Conservation (phyloP, 139 green algal species). For the Closterium sp. region DNA sequence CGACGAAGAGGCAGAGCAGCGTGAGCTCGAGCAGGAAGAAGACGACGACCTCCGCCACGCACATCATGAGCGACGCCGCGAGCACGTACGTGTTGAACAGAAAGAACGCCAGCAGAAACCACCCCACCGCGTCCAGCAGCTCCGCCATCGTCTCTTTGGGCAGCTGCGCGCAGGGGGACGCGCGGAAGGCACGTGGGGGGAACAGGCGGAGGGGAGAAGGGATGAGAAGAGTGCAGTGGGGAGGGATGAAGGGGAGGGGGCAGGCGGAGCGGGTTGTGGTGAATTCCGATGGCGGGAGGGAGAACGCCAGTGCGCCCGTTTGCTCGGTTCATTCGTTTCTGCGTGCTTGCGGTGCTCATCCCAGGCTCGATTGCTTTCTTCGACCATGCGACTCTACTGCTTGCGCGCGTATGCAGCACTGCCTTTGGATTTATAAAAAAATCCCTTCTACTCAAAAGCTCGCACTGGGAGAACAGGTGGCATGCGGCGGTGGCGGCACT, state of each 20-base stretch:
- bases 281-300: too few relatives aligned
- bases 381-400: too few relatives aligned
- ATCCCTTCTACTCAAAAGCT: too few relatives aligned
- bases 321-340: neutral
- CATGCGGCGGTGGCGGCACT: neutral
- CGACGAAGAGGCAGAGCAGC: constrained; percentile 9
- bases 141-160: neutral
- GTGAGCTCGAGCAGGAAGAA: constrained; percentile 14
- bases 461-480: too few relatives aligned
- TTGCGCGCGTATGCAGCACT: too few relatives aligned
- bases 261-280: too few relatives aligned
- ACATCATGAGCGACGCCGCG: neutral
- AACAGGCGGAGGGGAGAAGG: neutral
- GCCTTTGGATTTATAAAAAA: too few relatives aligned
- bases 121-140: neutral
- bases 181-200: too few relatives aligned
- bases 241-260: too few relatives aligned
- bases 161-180: neutral
- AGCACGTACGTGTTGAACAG: constrained; percentile 26
- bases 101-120: constrained; percentile 23
- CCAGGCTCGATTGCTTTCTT: too few relatives aligned
- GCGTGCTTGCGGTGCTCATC: neutral
- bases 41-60: neutral
- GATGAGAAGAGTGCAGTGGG: neutral
- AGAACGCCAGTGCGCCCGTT: too few relatives aligned